phyloP scores from a whole-genome alignment of 305 asterid species.

The Solanum hybrid region DNA sequence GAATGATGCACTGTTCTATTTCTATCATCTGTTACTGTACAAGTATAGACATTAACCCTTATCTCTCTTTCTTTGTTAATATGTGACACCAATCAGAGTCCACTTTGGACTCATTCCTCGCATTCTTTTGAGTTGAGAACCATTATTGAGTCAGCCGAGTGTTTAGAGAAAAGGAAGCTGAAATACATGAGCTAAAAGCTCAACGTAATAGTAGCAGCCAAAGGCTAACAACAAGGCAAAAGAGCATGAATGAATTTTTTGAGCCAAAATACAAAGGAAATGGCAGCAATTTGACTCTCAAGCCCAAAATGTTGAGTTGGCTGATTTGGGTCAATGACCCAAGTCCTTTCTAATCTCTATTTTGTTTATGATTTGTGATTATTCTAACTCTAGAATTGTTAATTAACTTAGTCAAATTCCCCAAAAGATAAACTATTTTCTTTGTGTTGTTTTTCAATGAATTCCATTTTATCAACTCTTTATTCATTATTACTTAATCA shows the following conservation, averaged over 20 bases:
- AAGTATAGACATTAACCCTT: background rate
- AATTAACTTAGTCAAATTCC: background rate
- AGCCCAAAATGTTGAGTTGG: background rate
- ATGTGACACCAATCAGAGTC: background rate
- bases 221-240: background rate
- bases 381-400: background rate
- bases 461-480: background rate
- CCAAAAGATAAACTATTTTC: background rate
- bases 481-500: background rate
- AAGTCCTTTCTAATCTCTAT: background rate
- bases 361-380: background rate
- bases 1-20: background rate
- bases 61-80: background rate
- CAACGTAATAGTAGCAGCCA: background rate
- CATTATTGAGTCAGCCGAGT: background rate
- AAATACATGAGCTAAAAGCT: background rate
- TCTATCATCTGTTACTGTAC: background rate
- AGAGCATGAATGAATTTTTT: background rate
- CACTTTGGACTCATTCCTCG: background rate
- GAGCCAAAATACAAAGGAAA: background rate
- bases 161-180: background rate
- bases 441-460: background rate
- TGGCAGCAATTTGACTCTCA: background rate
- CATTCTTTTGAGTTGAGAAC: background rate
- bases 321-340: background rate